Base-by-base conservation (phyloP, 139 green algal genomes). In the Asterochloris sp. region DNA sequence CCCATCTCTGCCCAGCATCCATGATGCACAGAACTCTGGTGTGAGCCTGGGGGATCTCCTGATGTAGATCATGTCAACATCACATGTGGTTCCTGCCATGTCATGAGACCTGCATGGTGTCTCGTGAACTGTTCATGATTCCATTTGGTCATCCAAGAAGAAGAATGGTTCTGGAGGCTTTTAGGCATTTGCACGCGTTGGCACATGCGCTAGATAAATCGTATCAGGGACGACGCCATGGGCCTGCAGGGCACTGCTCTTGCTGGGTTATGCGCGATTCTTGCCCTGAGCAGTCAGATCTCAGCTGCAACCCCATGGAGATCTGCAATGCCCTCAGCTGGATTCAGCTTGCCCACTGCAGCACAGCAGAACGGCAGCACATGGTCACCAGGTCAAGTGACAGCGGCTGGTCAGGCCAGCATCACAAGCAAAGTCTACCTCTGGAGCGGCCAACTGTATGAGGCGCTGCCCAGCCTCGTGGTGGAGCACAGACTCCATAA, bases 401-500 rank as follows among this genome's bases (percentile, higher is more conserved):
- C 66, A 71, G 66, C 66, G 2, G 17, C 17, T 26, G 4, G 66
- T 71, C 66, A 71, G 66, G 21, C 21, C 66, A 71, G 19, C 66
- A 71, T 23, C 71, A 11, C 23, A 12, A 76, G 19, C 16, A 60
- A 60, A 76, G 23, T 76, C 4, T 62, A 38, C 71, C n/a, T 38
- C 54, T 27, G 29, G 54, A 79, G 75, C 19, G 38, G 75, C 54
- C 11, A 12, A 19, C 17, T 23, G 24, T 23, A 69, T 28, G 80
- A 80, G 16, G 4, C 47, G 27, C 21, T 24, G 23, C 24, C 62
- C 12, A 24, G 15, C 13, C 17, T 73, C 12, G 38, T 60, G 9
- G 13, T 38, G 19, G 77, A 69, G 19, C 19, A 62, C 21, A 19
- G 28, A 24, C 60, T 38, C 24, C 86, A 89, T 73, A 91, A 91